Evolutionary conservation across 1,139 yeast species (phyloP).

Genomic region (Kodamaea anthophila): DNA sequence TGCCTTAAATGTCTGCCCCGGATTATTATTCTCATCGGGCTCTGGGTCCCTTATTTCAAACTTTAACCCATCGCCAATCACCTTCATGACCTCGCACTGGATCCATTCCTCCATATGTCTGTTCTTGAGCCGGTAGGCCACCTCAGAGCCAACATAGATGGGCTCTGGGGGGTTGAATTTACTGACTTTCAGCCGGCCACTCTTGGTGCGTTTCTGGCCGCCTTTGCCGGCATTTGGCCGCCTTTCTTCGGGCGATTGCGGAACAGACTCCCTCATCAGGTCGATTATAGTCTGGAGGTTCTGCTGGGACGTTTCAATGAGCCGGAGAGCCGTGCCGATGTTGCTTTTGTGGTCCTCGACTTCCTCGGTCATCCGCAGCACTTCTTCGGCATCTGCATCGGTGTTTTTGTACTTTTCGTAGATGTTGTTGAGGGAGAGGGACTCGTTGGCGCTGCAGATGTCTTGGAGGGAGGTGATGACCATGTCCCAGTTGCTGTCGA

Average conservation of each 20-base stretch:
- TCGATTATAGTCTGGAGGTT: slow-evolving; percentile 31
- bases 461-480: slow-evolving; percentile 64
- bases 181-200: slow-evolving; percentile 38
- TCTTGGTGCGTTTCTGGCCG: slow-evolving; percentile 19
- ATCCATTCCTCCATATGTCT: slow-evolving; percentile 88
- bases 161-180: slow-evolving; percentile 57
- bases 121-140: slow-evolving; percentile 74
- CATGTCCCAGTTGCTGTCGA: slow-evolving; percentile 62
- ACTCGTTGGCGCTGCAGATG: slow-evolving; percentile 55
- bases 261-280: slow-evolving; percentile 13
- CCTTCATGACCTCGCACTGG: slow-evolving; percentile 82
- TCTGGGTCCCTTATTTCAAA: slow-evolving; percentile 94
- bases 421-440: slow-evolving; percentile 44
- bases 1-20: slow-evolving; percentile 84
- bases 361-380: slow-evolving; percentile 34
- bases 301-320: slow-evolving; percentile 36
- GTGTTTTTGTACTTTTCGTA: slow-evolving; percentile 22
- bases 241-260: slow-evolving; percentile 3
- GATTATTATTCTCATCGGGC: slow-evolving; percentile 89
- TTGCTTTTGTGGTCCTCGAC: slow-evolving; percentile 50
- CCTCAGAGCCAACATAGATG: slow-evolving; percentile 67
- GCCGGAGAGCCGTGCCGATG: slow-evolving; percentile 49
- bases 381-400: slow-evolving; percentile 25
- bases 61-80: slow-evolving; percentile 68
- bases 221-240: slow-evolving; percentile 7